phyloP scores from a whole-genome alignment of 495 filamentous ascomycete species.

The Lasiosphaeria hispida region DNA sequence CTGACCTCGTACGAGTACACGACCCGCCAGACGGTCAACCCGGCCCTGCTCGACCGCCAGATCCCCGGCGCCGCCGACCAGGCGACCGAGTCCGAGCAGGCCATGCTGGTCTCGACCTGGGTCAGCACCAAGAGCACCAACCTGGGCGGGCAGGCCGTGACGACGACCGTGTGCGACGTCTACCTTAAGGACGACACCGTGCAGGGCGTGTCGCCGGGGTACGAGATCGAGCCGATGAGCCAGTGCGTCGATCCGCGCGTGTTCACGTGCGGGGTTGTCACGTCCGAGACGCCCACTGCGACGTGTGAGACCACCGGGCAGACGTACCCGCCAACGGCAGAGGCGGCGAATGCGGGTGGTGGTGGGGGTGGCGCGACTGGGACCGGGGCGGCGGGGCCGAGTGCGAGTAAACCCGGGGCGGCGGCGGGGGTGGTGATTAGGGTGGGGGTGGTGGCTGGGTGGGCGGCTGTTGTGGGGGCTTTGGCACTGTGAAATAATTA shows the following conservation, averaged over 20 bases:
- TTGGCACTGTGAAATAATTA: too few species aligned
- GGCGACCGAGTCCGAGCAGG: conserved; percentile 5
- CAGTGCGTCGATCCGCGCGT: conserved; percentile 9
- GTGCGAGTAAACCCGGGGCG: too few species aligned
- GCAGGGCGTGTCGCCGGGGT: neutral
- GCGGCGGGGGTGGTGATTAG: too few species aligned
- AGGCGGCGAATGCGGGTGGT: too few species aligned
- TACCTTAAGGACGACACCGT: neutral
- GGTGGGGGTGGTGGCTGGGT: too few species aligned
- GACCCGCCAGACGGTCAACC: neutral
- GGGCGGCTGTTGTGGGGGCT: too few species aligned
- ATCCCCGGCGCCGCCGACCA: neutral
- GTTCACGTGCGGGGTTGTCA: neutral
- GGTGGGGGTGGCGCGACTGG: too few species aligned
- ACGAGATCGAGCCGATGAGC: neutral
- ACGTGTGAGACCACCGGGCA: too few species aligned
- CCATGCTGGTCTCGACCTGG: neutral
- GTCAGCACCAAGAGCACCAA: conserved; percentile 2
- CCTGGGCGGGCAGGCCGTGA: conserved; percentile 5
- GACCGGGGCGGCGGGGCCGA: too few species aligned
- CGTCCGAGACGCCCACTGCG: too few species aligned
- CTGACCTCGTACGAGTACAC: conserved; percentile 4
- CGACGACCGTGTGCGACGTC: conserved; percentile 8
- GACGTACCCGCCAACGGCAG: too few species aligned
- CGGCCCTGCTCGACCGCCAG: neutral